Base-by-base conservation (phyloP, 352 stramenopile species). In the Phytopythium litorale region DNA sequence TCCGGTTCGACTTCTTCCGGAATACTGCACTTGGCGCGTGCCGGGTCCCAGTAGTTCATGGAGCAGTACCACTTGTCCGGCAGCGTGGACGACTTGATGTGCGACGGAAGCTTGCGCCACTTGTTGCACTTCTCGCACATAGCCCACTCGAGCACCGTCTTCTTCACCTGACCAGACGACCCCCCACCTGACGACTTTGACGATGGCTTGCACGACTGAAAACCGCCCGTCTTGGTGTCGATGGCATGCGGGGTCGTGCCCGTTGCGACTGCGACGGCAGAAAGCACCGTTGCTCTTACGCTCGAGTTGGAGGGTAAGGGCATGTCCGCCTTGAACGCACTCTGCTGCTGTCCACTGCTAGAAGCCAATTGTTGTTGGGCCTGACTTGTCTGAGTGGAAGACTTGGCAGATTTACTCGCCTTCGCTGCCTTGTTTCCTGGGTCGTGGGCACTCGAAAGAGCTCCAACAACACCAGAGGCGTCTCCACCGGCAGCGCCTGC, bases 31-130 rank as follows among this genome's bases (percentile, higher is more conserved):
- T 83, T 91, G 6, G 84, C 82, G 37, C 80, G 82, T 5, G 73
- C 89, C n/a, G 80, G 66, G 68, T 98, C 95, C 84, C 93, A 98
- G 33, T 89, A 82, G 71, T 99, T 99, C 80, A 99, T 91, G 21
- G 90, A 86, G 73, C 97, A 99, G 65, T 97, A 99, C 97, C 96
- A 99, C 62, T 97, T 89, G 66, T 98, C 92, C 7, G 96, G 96
- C 16, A 99, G 79, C 28, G 79, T 94, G 11, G 93, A 92, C 25
- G 87, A 90, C 63, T 98, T 92, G 52, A 98, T 92, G 65, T 89
- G 80, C 19, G 81, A 80, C 1, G 96, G 94, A 21, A 99, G 67
- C 62, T 98, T 96, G 50, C 96, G 90, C 96, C 96, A 99, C 71
- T 98, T 98, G 56, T 92, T 85, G 77, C 96, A 99, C 58, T 89